Base-by-base conservation (phyloP, 192 early-diverging fungal species). In the Anaeromyces robustus region DNA sequence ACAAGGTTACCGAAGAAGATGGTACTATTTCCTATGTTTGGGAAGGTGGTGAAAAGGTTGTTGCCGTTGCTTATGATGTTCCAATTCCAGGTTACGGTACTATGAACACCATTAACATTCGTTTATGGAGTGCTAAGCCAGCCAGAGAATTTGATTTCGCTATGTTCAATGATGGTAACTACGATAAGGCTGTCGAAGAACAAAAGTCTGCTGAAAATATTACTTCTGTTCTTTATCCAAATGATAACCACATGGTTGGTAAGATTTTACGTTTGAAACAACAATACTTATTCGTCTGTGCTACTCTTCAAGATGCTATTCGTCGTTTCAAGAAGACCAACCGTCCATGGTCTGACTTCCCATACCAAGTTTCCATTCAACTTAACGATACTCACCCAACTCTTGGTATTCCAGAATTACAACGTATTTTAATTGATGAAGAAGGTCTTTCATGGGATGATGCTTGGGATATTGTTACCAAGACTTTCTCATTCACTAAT, bases 331-430 rank as follows among this genome's bases (percentile, higher is more conserved):
- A 95, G 86, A 95, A 95, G 84, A 91, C 94, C 18, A 86, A 88
- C 43, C 85, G 88, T 30, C 92, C 95, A 4, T 94, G 96, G 95
- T 85, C 85, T 78, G 92, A 98, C 43, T 97, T 99, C 88, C 92
- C 95, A 11, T 88, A 95, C 52, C 91, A 97, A 81, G 96, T 98
- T 29, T 93, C 97, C 30, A 96, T 99, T 81, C 97, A 99, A 88
- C 88, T 99, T 77, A 99, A 99, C 87, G 94, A 89, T 87, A 99
- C 97, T 17, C 97, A 99, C 87, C 97, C 97, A 80, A 95, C 96
- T 18, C 86, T 99, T 81, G 96, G 94, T 32, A 90, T 98, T 83
- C 94, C 93, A 29, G 97, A 99, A 88, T 86, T 99, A 78, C 93
- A 95, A 87, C 92, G 97, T 82, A 89, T 98, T 29, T 86, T 99